Evolutionary conservation across 371 early-diverging fungal species (phyloP).

Genomic region (Entomophthora muscae): DNA sequence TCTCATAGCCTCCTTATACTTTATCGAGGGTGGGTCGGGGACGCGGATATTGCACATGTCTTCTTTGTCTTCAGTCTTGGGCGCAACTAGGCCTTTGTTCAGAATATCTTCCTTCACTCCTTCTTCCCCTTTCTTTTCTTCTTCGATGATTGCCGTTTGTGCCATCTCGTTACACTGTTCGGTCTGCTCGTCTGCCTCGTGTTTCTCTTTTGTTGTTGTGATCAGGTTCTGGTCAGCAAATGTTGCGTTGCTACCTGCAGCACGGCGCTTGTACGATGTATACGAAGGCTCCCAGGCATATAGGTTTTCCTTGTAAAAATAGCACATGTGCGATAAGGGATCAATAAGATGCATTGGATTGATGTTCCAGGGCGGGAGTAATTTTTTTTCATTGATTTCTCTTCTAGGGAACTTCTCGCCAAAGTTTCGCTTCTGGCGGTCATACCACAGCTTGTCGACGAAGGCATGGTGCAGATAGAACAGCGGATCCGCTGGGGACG

Average conservation of each 20-base stretch:
- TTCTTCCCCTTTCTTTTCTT: neutral
- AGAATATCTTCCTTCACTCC: neutral
- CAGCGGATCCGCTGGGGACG: constrained; percentile 11
- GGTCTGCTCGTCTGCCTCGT: neutral
- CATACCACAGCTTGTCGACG: constrained; percentile 10
- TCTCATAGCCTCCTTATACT: neutral
- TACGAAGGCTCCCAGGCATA: neutral
- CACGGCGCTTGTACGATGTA: neutral
- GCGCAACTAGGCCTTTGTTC: neutral
- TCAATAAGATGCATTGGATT: neutral
- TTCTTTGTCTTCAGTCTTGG: neutral
- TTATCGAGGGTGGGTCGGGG: neutral
- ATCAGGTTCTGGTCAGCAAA: no score
- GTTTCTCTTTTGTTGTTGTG: neutral
- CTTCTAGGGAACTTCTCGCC: neutral
- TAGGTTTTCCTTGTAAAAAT: neutral
- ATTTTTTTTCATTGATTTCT: neutral
- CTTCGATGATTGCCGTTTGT: neutral
- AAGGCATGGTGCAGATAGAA: constrained; percentile 11
- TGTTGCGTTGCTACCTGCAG: no score
- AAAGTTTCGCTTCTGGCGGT: constrained; percentile 4
- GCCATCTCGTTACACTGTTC: neutral
- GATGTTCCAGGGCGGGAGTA: neutral
- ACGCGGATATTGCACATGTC: neutral
- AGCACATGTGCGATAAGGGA: constrained; percentile 3